A percentile compares a stretch with the other conserved stretches of the same genome.
These are phyloP conservation scores for Carex cristatella DNA, from an alignment of 176 grass and related monocot genomes.

Conservation along the genomic window DNA sequence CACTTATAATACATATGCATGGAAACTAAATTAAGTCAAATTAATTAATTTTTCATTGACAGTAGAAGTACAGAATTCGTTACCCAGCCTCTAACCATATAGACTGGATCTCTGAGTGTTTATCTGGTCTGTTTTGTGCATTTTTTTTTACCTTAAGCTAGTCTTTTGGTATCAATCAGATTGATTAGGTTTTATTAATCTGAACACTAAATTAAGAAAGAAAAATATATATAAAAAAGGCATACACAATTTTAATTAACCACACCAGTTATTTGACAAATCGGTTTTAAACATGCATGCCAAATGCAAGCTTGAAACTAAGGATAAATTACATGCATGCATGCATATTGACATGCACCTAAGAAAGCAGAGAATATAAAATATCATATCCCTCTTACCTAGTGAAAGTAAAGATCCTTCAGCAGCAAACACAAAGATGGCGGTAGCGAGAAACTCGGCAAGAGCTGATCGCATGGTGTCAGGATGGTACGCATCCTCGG, in stretches of 20 bases:
- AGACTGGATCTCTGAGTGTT: neutral
- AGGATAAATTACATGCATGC: neutral
- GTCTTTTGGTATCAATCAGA: neutral
- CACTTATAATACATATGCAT: neutral
- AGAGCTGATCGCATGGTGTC: conserved; percentile 80
- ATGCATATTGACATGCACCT: neutral
- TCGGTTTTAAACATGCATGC: neutral
- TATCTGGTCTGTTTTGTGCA: neutral
- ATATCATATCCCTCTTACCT: conserved; percentile 15
- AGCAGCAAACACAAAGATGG: conserved; percentile 91
- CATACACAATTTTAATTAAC: neutral
- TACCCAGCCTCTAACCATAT: neutral
- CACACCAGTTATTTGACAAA: neutral
- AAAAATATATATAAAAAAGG: neutral
- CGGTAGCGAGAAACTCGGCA: conserved; percentile 83
- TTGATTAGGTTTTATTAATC: neutral
- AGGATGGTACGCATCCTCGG: conserved; percentile 65
- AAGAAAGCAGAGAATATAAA: neutral
- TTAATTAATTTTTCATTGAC: neutral
- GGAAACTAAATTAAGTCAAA: neutral
- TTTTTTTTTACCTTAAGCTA: neutral
- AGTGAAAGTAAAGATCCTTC: conserved; percentile 93
- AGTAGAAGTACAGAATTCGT: no score
- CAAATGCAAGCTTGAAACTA: neutral
- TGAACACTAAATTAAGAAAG: neutral